These are phyloP conservation scores for Geranomyces michiganensis DNA, from an alignment of 192 early-diverging fungal species.

Conservation along the genomic window DNA sequence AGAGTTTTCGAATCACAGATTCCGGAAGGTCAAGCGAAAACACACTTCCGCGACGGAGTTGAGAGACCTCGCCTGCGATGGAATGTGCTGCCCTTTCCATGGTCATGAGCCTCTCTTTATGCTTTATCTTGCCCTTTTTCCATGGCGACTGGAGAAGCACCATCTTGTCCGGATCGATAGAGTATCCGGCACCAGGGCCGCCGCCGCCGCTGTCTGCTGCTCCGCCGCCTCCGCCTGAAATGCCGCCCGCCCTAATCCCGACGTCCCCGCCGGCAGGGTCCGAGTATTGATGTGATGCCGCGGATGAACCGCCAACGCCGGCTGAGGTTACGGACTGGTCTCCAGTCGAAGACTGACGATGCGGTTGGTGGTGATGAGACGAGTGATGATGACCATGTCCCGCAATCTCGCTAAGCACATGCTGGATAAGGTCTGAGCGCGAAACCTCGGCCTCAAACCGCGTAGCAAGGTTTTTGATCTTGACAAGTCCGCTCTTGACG, in stretches of 20 bases:
- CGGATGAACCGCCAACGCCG: neutral
- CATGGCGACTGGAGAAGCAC: conserved; percentile 23
- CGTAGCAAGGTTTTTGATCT: conserved; percentile 46
- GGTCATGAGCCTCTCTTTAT: conserved; percentile 29
- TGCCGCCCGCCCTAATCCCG: neutral
- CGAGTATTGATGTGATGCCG: neutral
- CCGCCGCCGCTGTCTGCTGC: neutral
- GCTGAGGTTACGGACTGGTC: neutral
- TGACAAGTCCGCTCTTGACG: conserved; percentile 35
- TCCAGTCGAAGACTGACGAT: neutral
- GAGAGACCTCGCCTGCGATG: conserved; percentile 22
- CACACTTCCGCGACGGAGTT: conserved; percentile 26
- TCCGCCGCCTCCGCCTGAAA: neutral
- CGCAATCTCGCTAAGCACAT: conserved; percentile 36
- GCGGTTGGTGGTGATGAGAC: conserved; percentile 4
- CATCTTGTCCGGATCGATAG: conserved; percentile 16
- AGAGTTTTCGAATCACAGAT: conserved; percentile 26
- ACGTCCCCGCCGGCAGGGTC: neutral
- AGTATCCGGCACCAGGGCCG: neutral
- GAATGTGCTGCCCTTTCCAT: conserved; percentile 38
- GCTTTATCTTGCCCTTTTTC: conserved; percentile 30
- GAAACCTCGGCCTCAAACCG: conserved; percentile 46
- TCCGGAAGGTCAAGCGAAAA: conserved; percentile 44
- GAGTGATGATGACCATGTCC: neutral
- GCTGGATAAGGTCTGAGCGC: conserved; percentile 38